Base-by-base conservation (phyloP, 768 basidiomycete genomes). In the Xerocomus brunneocitrinus region DNA sequence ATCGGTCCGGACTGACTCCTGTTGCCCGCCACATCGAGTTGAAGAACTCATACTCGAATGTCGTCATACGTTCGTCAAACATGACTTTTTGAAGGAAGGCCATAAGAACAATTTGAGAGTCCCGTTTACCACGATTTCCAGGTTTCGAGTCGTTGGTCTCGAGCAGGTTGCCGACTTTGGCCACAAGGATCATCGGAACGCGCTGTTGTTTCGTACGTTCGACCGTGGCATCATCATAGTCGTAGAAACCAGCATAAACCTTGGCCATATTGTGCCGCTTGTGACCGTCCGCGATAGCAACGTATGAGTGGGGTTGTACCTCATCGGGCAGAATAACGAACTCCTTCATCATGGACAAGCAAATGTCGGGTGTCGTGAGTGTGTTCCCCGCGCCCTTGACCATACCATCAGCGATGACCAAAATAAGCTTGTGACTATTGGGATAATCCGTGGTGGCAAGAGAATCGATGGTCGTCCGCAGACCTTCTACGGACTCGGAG, bases 11-110 rank as follows among this genome's bases (percentile, higher is more conserved):
- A 67, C 89, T 89, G 55, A 99, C 85, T 28, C 97, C 97, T 14
- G 95, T 95, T 40, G 84, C 88, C 50, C 95, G 76, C 97, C 97
- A 99, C 19, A 98, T 77, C 49, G 92, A 86, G 72, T 99, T 99
- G 84, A 99, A 99, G 72, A 98, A 98, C 73, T 98, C 97, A 70
- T 98, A 98, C 74, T 98, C 97, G 68, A 99, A 95, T 50, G 91
- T 95, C 56, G 95, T 97, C 95, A 99, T 98, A 49, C 97, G 84
- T 76, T 99, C 97, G 72, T 99, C 97, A 62, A 98, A 98, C 95
- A 99, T 97, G 62, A 98, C 94, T 71, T 97, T 98, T 72, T 99
- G 97, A 67, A 98, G 76, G 79, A 98, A 98, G 19, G 81, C 80
- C 97, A 99, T 99, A 56, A 98, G 76, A 47, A 99, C 88, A 62